A percentile compares a stretch with the other conserved stretches of the same genome.
These are phyloP conservation scores for Nakazawaea populi DNA, from an alignment of 805 yeast genomes.

Conservation along the genomic window DNA sequence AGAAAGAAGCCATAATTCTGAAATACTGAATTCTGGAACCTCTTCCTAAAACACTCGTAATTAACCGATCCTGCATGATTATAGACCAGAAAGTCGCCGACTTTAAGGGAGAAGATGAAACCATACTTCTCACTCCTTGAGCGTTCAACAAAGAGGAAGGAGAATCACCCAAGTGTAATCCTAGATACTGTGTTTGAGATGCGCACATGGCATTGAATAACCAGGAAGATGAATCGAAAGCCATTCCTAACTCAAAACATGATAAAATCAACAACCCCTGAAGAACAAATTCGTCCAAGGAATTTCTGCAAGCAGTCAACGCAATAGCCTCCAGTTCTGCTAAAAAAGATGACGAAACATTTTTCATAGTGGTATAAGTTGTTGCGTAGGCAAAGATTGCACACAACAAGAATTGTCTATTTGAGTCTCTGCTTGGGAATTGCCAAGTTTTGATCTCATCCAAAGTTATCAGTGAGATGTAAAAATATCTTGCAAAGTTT, in stretches of 20 bases:
- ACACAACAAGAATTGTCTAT: slow-evolving; percentile 22
- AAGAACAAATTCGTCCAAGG: slow-evolving; percentile 18
- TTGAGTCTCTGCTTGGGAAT: slow-evolving; percentile 20
- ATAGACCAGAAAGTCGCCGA: slow-evolving; percentile 26
- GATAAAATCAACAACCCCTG: slow-evolving; percentile 24
- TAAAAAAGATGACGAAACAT: slow-evolving; percentile 13
- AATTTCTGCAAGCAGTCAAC: slow-evolving; percentile 17
- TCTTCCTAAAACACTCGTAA: slow-evolving; percentile 27
- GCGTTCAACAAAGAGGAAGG: background rate
- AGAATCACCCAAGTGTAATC: slow-evolving; percentile 16
- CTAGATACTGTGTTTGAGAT: slow-evolving; percentile 23
- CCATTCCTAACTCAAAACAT: slow-evolving; percentile 27
- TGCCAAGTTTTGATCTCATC: slow-evolving; percentile 20
- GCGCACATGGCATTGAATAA: slow-evolving; percentile 26
- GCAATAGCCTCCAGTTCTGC: slow-evolving; percentile 20
- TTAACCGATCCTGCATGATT: slow-evolving; percentile 25
- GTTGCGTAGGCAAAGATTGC: slow-evolving; percentile 25
- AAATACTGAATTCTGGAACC: slow-evolving; percentile 28
- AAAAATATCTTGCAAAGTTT: slow-evolving; percentile 22
- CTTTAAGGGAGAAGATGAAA: slow-evolving; percentile 14
- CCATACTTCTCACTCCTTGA: background rate
- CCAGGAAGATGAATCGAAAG: slow-evolving; percentile 27
- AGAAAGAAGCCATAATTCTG: slow-evolving; percentile 24
- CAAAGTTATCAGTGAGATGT: slow-evolving; percentile 17
- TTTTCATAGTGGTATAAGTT: slow-evolving; percentile 14